Evolutionary conservation across 2,329 filamentous ascomycete species (phyloP).

Genomic region (Mollisiaceae sp.): DNA sequence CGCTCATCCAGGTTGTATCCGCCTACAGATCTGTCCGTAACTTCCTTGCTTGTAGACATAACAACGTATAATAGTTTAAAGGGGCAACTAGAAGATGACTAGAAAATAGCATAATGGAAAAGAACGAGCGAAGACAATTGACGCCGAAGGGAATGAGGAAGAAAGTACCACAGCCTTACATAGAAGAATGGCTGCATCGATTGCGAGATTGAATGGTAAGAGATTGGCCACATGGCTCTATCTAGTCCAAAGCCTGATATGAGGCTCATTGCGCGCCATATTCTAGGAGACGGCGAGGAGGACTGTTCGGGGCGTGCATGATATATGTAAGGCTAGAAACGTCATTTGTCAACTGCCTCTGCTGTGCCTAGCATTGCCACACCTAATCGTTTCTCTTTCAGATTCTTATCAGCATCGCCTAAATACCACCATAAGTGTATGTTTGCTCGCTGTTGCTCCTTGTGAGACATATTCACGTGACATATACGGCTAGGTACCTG

Average conservation of each 20-base stretch:
- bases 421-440: no score
- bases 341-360: no score
- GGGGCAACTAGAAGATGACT: neutral
- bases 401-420: no score
- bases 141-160: neutral
- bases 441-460: no score
- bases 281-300: neutral
- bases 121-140: neutral
- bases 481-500: no score
- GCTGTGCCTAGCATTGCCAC: no score
- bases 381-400: no score
- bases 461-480: no score
- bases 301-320: neutral
- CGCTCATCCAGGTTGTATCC: neutral
- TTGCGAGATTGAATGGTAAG: neutral
- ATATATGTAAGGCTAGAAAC: neutral
- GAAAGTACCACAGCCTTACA: neutral
- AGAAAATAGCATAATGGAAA: neutral
- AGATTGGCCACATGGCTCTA: neutral
- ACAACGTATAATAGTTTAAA: neutral
- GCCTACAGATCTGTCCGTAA: neutral
- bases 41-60: neutral
- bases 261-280: neutral
- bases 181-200: neutral
- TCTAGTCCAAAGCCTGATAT: neutral